These are phyloP conservation scores for Bryoerythrophyllum caledonicum DNA, from an alignment of 225 moss, liverwort and hornwort genomes.

Conservation along the genomic window DNA sequence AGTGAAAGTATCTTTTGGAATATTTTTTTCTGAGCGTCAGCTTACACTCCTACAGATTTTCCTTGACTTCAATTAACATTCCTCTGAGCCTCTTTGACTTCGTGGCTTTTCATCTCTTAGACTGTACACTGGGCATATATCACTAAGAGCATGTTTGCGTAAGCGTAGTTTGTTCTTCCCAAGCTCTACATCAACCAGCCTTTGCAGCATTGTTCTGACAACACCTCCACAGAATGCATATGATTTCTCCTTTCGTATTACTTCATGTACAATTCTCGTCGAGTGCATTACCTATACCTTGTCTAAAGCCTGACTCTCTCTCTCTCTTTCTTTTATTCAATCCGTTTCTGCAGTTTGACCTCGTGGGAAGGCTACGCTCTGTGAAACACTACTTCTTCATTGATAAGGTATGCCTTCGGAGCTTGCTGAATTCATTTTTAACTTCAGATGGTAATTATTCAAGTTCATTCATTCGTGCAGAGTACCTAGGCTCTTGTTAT, in stretches of 20 bases:
- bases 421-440: not conserved
- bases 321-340: not conserved
- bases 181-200: not conserved
- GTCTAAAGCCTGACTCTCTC: not conserved
- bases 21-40: not conserved
- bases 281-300: constrained; percentile 7
- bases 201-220: not conserved
- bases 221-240: not conserved
- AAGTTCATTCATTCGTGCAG: constrained; percentile 10
- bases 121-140: not conserved
- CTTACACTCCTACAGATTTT: not conserved
- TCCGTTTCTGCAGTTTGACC: constrained; percentile 66
- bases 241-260: not conserved
- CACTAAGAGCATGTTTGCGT: constrained; percentile 1
- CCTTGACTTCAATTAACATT: not conserved
- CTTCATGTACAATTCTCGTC: not conserved
- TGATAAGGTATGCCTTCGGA: constrained; percentile 62
- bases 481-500: constrained; percentile 14
- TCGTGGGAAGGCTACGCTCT: constrained; percentile 90
- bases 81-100: not conserved
- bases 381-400: constrained; percentile 96
- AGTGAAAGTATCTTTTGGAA: not conserved
- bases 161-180: not conserved
- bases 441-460: not conserved
- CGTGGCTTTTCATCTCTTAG: not conserved